phyloP scores from a whole-genome alignment of 2,329 filamentous ascomycete species.

The Colletotrichum noveboracense region DNA sequence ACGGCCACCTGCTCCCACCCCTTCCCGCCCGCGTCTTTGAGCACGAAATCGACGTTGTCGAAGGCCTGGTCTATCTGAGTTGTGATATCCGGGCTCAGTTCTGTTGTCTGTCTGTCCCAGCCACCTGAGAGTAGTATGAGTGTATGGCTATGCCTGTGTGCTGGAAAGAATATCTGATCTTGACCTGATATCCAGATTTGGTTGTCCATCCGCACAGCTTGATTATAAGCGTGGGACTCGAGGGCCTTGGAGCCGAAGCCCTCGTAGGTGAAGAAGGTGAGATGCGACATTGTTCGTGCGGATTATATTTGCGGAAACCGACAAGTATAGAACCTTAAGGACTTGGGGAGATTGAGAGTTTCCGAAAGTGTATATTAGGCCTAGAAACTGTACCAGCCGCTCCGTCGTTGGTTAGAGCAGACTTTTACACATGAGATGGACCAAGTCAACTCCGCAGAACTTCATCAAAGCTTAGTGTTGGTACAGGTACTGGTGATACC shows the following conservation, averaged over 20 bases:
- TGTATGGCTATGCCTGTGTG: fast-evolving
- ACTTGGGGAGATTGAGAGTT: no score
- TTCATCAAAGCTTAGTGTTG: neutral
- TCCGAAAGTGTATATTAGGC: no score
- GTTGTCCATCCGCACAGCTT: neutral
- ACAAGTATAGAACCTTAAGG: no score
- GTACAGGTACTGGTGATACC: neutral
- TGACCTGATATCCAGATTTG: neutral
- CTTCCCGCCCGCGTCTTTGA: neutral
- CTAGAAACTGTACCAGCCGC: no score
- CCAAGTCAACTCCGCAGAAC: neutral
- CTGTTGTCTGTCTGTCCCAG: neutral
- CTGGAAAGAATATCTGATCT: neutral
- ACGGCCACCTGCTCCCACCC: neutral
- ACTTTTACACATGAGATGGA: neutral
- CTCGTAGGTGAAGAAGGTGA: neutral
- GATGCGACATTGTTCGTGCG: neutral
- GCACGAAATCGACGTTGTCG: neutral
- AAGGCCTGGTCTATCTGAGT: neutral
- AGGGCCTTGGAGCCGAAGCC: neutral
- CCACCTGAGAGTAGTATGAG: neutral
- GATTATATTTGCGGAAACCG: no score
- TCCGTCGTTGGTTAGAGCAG: no score
- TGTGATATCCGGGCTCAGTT: no score
- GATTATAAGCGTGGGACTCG: no score